Evolutionary conservation across 2,329 filamentous ascomycete genomes (phyloP), one percentile per base, ranked within the genome.

Genomic region (Pseudonectria buxi): DNA sequence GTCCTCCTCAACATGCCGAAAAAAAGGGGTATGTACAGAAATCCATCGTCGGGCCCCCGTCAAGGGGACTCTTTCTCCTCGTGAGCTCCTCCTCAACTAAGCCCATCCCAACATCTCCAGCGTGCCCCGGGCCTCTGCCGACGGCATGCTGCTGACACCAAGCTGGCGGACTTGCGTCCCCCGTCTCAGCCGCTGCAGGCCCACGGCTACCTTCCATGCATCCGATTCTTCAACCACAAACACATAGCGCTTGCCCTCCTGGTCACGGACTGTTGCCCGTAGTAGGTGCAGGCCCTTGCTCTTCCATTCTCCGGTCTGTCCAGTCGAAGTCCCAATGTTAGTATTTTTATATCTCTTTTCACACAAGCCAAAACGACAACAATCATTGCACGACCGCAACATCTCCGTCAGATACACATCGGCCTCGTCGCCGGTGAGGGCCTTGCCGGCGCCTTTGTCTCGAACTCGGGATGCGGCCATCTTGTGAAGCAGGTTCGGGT

Each of bases 181-280:
- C 35, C 70, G 69, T 34, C 77, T 64, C 48, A 84, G 58, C 29
- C 73, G 68, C 55, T 80, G 74, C 47, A 84, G 54, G 3, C 76
- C 78, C 25, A 74, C 63, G 2, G 76, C 68, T 15, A 84, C 64
- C 68, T 84, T 84, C 80, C 80, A 83, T 18, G 71, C 71, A 55
- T 84, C 79, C 41, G 76, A 70, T 52, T 83, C 77, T 27, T 69
- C 65, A 24, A 83, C 61, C 9, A 83, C 69, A 51, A 83, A 83
- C 25, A 83, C 57, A 51, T 76, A 82, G 25, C 77, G 69, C 60
- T 80, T 81, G 28, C 76, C 76, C 41, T 82, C 78, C 45, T 80
- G 75, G 50, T 84, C 79, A 36, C 76, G 65, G 39, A 83, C 68
- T 11, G 72, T 79, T 14, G 78, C 79, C 33, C 79, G 71, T 37